Evolutionary conservation across 805 yeast species (phyloP).

Genomic region (Candida namnaoensis): DNA sequence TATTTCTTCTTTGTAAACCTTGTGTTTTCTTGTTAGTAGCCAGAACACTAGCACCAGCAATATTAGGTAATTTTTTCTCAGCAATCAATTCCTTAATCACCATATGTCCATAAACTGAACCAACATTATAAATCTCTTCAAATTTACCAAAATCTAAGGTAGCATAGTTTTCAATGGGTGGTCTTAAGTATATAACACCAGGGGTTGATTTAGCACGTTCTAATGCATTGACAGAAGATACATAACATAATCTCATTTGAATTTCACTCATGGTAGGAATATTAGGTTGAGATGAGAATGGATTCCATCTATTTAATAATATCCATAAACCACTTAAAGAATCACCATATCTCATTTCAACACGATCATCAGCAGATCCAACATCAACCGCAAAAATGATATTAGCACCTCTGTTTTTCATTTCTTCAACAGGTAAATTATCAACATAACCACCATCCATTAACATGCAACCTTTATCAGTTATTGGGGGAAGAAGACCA

Average conservation of each 20-base stretch:
- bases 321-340: constrained; percentile 92
- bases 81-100: constrained; percentile 43
- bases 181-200: constrained; percentile 82
- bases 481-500: constrained; percentile 82
- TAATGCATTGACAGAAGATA: constrained; percentile 87
- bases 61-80: constrained; percentile 47
- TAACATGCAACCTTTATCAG: constrained; percentile 86
- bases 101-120: constrained; percentile 61
- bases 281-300: constrained; percentile 79
- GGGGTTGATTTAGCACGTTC: constrained; percentile 79
- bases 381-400: constrained; percentile 90
- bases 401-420: constrained; percentile 84
- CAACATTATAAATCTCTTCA: constrained; percentile 81
- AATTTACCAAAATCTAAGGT: constrained; percentile 90
- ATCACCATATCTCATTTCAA: constrained; percentile 88
- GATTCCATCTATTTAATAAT: constrained; percentile 76
- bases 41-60: constrained; percentile 41
- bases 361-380: constrained; percentile 87
- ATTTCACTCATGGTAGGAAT: constrained; percentile 94
- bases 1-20: constrained; percentile 49
- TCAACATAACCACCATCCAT: constrained; percentile 96
- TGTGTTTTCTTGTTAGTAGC: constrained; percentile 21
- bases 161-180: constrained; percentile 89
- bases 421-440: constrained; percentile 85
- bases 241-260: constrained; percentile 88